These are phyloP conservation scores for Wickerhamiella infanticola DNA, from an alignment of 1,139 yeast genomes.

Conservation along the genomic window DNA sequence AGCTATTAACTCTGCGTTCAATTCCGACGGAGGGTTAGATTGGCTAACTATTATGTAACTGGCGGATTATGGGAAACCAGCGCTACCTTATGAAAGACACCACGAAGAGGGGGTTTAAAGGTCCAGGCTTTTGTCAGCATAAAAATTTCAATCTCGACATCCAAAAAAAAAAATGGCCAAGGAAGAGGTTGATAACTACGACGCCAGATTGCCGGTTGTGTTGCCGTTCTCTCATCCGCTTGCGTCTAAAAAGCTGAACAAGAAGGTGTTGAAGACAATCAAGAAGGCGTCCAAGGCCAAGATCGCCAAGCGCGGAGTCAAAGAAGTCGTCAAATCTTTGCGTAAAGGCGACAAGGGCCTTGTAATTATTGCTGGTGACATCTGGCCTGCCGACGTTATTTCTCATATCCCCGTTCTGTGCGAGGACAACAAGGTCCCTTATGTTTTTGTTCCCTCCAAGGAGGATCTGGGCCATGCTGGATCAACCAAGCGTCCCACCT, in stretches of 20 bases:
- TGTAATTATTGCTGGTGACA: slow-evolving; percentile 93
- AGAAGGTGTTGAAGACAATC: slow-evolving; percentile 86
- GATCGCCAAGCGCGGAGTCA: slow-evolving; percentile 97
- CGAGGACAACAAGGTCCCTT: slow-evolving; percentile 87
- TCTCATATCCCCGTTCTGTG: slow-evolving; percentile 95
- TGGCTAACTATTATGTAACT: too few relatives aligned
- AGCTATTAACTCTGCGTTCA: too few relatives aligned
- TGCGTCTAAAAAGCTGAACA: slow-evolving; percentile 91
- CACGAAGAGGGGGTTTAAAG: not conserved
- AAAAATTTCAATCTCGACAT: not conserved
- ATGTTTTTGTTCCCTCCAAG: slow-evolving; percentile 84
- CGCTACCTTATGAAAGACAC: too few relatives aligned
- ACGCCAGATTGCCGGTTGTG: slow-evolving; percentile 74
- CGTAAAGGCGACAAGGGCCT: slow-evolving; percentile 97
- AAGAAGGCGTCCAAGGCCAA: slow-evolving; percentile 91
- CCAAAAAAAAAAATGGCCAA: slow-evolving; percentile 17
- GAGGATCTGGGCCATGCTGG: slow-evolving; percentile 98
- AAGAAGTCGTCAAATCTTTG: slow-evolving; percentile 94
- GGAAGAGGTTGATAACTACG: slow-evolving; percentile 64
- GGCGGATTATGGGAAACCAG: too few relatives aligned
- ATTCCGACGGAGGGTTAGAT: too few relatives aligned
- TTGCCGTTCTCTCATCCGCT: slow-evolving; percentile 88
- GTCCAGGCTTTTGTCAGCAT: not conserved
- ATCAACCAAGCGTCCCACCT: slow-evolving; percentile 97
- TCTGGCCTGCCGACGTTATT: slow-evolving; percentile 92